These are phyloP conservation scores for Calonectria honghensis DNA, from an alignment of 2,329 filamentous ascomycete genomes.

Conservation along the genomic window DNA sequence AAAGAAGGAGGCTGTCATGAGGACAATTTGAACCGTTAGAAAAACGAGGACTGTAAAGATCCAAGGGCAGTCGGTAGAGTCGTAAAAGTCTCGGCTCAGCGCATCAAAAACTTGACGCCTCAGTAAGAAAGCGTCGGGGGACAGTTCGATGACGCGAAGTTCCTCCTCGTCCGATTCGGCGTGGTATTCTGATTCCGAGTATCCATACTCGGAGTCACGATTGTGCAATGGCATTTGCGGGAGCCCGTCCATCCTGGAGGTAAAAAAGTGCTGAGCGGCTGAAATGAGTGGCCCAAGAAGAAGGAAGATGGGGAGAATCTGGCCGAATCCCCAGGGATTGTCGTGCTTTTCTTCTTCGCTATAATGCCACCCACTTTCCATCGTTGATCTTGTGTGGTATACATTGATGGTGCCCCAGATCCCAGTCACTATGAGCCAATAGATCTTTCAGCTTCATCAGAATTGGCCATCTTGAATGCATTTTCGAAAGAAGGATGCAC, in stretches of 20 bases:
- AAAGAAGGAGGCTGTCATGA: background rate
- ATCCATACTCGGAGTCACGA: background rate
- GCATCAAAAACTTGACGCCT: background rate
- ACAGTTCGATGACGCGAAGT: background rate
- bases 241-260: background rate
- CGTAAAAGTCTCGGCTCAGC: slow-evolving; percentile 5
- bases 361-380: background rate
- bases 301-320: background rate
- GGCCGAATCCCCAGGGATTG: slow-evolving; percentile 35
- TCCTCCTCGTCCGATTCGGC: background rate
- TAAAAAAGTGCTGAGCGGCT: background rate
- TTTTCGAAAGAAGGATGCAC: background rate
- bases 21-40: background rate
- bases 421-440: background rate
- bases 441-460: slow-evolving; percentile 8
- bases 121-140: background rate
- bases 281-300: slow-evolving; percentile 24
- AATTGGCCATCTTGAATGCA: no score
- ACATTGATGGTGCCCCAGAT: slow-evolving; percentile 16
- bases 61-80: slow-evolving; percentile 2
- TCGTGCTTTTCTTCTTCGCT: slow-evolving; percentile 6
- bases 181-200: background rate
- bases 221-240: background rate
- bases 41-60: background rate
- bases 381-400: background rate